Evolutionary conservation across 352 stramenopile genomes (phyloP), one percentile per base, ranked within the genome.

Genomic region (Pythium coloratum): DNA sequence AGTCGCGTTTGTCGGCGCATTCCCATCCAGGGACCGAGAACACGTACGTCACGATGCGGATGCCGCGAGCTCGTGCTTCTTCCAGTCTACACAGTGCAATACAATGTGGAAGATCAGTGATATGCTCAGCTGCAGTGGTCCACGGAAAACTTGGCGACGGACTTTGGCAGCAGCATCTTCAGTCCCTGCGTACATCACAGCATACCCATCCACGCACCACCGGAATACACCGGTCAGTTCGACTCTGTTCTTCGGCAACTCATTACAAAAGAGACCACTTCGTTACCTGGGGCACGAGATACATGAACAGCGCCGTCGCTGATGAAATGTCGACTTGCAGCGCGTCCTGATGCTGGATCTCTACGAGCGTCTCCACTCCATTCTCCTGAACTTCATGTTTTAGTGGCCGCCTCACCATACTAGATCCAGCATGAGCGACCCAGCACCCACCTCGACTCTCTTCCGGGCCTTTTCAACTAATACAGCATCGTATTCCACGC

Each of bases 1-100:
- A 95, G 67, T 84, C 78, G 38, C 82, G 81, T 46, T 81, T 73
- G 47, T 79, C 78, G 51, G 77, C 64, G 13, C 61, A 71, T 57
- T 72, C 76, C 87, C 87, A 95, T 6, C 82, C 82, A 61, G 87
- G 87, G 47, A 95, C 77, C 1, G 84, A 89, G 56, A 95, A 95
- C 33, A 95, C 82, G 63, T 95, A 93, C 50, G 87, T 91, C 40
- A 90, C 84, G 50, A 95, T 91, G 42, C 84, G 83, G 20, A 95
- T 75, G 26, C 78, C 73, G 7, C 78, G 72, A 30, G 61, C 60
- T 12, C 78, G 76, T 3, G 86, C 82, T 77, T 91, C 84, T 71
- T 91, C 81, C 16, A 94, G 70, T 54, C 86, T 94, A 66, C 18
- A 73, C 1, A 4, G 14, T 47, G 47, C 26, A 69, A 57, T 4